These are phyloP conservation scores for Suillus subaureus DNA, from an alignment of 768 basidiomycete species.

Conservation along the genomic window DNA sequence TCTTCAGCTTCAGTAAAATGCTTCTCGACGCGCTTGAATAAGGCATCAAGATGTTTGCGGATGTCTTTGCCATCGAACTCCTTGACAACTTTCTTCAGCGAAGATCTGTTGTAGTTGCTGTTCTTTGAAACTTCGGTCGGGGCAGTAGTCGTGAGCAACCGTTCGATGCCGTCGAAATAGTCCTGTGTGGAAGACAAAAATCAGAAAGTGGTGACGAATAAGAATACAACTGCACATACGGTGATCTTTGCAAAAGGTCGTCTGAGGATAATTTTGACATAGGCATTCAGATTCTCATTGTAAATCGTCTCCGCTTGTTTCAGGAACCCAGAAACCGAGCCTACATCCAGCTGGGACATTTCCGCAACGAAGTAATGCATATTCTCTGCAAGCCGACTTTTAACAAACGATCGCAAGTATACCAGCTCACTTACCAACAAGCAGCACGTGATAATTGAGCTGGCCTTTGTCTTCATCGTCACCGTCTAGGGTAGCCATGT, in stretches of 20 bases:
- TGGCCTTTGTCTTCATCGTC: slow-evolving; percentile 96
- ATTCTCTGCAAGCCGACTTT: slow-evolving; percentile 63
- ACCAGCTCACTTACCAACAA: slow-evolving; percentile 71
- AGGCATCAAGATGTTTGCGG: slow-evolving; percentile 81
- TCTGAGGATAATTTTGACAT: slow-evolving; percentile 84
- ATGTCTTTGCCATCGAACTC: slow-evolving; percentile 89
- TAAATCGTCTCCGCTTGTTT: slow-evolving; percentile 81
- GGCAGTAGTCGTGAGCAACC: slow-evolving; percentile 78
- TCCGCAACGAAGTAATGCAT: slow-evolving; percentile 94
- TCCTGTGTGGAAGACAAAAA: slow-evolving; percentile 55
- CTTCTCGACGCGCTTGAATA: slow-evolving; percentile 93
- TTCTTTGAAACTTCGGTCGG: slow-evolving; percentile 77
- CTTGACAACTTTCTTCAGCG: slow-evolving; percentile 83
- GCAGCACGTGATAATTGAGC: slow-evolving; percentile 92
- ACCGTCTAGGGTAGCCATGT: slow-evolving; percentile 94
- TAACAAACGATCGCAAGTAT: not conserved
- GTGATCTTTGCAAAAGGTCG: slow-evolving; percentile 86
- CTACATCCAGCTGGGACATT: slow-evolving; percentile 67
- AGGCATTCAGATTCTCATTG: slow-evolving; percentile 85
- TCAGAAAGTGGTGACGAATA: not conserved
- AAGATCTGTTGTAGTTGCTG: slow-evolving; percentile 70
- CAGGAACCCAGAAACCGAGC: slow-evolving; percentile 63
- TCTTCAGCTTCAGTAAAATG: slow-evolving; percentile 88
- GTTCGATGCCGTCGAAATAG: slow-evolving; percentile 91
- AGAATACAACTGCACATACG: slow-evolving; percentile 46